Conservation (phyloP, 805 yeast genomes). For the Wickerhamomyces tratensis region DNA sequence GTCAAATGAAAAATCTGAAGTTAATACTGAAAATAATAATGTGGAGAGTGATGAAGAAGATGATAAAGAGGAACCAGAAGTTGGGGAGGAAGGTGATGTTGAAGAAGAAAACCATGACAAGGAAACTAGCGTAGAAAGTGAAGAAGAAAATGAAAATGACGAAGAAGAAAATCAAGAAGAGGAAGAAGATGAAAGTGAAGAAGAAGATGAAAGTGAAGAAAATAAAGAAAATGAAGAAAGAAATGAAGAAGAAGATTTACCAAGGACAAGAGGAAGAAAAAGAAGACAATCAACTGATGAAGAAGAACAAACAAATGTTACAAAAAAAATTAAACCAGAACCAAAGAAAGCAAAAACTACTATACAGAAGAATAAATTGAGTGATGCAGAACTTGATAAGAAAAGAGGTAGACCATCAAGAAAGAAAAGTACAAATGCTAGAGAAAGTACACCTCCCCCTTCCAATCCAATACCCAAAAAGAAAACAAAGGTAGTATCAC, state of each 20-base stretch:
- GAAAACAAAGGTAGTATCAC: conserved; percentile 1
- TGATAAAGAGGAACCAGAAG: conserved; percentile 1
- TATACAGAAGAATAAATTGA: too few relatives aligned
- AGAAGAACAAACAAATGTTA: neutral
- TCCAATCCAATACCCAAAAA: neutral
- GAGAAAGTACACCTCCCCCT: too few relatives aligned
- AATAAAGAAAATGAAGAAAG: conserved; percentile 1
- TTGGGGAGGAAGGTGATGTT: neutral
- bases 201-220: conserved; percentile 1
- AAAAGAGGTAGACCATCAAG: conserved; percentile 8
- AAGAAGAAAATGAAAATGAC: conserved; percentile 8
- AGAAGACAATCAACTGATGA: neutral
- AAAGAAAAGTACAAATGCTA: neutral
- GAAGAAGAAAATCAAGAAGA: conserved; percentile 5
- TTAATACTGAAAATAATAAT: neutral
- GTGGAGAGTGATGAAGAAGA: neutral
- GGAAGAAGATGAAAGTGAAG: conserved; percentile 1
- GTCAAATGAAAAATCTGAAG: neutral
- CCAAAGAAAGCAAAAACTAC: neutral
- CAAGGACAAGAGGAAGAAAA: neutral
- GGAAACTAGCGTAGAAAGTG: conserved; percentile 3
- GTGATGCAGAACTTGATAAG: neutral
- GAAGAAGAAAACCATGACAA: conserved; percentile 2
- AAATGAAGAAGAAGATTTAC: neutral
- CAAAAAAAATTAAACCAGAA: neutral